Conservation (phyloP, 225 moss, liverwort and hornwort species). For the Ulota crispa region DNA sequence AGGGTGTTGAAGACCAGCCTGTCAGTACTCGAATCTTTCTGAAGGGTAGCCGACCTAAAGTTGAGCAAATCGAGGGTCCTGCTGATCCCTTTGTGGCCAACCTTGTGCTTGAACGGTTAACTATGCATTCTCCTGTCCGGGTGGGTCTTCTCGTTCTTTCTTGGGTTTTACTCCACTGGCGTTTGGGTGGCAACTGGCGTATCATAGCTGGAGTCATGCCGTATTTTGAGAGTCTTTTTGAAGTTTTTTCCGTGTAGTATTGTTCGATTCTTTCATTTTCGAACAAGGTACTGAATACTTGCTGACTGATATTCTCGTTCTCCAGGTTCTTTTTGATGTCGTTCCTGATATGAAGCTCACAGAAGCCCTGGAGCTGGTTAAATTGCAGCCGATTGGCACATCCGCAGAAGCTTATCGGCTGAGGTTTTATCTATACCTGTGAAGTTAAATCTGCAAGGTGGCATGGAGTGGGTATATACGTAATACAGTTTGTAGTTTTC, state of each 20-base stretch:
- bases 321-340: constrained; percentile 83
- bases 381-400: constrained; percentile 76
- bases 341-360: constrained; percentile 79
- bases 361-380: constrained; percentile 73
- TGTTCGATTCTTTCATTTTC: not conserved
- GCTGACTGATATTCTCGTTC: constrained; percentile 16
- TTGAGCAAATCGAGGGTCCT: constrained; percentile 68
- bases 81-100: constrained; percentile 92
- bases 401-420: constrained; percentile 58
- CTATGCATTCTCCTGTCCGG: constrained; percentile 87
- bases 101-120: constrained; percentile 91
- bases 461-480: not conserved
- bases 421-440: constrained; percentile 49
- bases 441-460: constrained; percentile 15
- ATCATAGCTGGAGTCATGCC: constrained; percentile 2
- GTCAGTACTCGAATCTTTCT: constrained; percentile 62
- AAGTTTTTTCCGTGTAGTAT: not conserved
- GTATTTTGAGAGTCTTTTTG: constrained; percentile 10
- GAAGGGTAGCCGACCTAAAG: constrained; percentile 47
- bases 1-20: constrained; percentile 58
- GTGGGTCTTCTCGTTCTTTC: constrained; percentile 48
- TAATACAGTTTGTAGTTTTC: not conserved
- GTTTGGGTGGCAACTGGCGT: constrained; percentile 1
- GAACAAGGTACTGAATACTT: constrained; percentile 10
- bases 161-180: not conserved